Evolutionary conservation across 352 stramenopile genomes (phyloP), one percentile per base, ranked within the genome.

Genomic region (Stephanocyclus meneghinianus): DNA sequence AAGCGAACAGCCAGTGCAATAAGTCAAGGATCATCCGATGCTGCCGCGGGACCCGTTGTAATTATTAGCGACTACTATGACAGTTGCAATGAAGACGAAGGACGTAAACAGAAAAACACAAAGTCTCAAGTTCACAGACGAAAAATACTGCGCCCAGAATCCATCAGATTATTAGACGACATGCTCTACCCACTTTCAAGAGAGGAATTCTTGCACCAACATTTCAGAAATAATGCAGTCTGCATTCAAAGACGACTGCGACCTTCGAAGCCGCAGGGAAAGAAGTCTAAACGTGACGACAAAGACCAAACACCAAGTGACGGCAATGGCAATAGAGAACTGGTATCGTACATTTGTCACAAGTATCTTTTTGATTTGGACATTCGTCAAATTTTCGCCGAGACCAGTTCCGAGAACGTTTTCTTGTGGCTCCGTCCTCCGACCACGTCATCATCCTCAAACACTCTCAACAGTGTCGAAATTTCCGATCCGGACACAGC

Each of bases 371-470:
- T 84, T 61, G 65, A 78, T 59, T 73, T 91, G 4, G 72, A 92
- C 78, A 40, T 78, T 2, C 51, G 64, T 57, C 35, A 72, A 45
- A 85, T 93, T 67, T 83, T 92, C 48, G 53, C 64, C 57, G 83
- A 93, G 74, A 93, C 87, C 0, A 89, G 83, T 40, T 85, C 70
- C 15, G 85, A 92, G 10, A 87, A 85, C 72, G 79, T 91, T 2
- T 92, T 92, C 59, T 51, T 92, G 10, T 92, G 87, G 87, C 70
- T 92, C 0, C 73, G 51, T 30, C 61, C 53, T 65, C 57, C 65
- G n/a, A 35, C 67, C 11, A 16, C 73, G 13, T 59, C 64, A 15
- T 30, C 21, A n/a, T 60, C 59, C 16, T 2, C 64, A 32, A 32
- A 50, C 11, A 56, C 71, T 53, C 82, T 92, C 26, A 81, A 88